Percentiles rank a stretch among this genome's conserved stretches.
Evolutionary conservation across 805 yeast species (phyloP).

Genomic region (Saturnispora gosingensis): DNA sequence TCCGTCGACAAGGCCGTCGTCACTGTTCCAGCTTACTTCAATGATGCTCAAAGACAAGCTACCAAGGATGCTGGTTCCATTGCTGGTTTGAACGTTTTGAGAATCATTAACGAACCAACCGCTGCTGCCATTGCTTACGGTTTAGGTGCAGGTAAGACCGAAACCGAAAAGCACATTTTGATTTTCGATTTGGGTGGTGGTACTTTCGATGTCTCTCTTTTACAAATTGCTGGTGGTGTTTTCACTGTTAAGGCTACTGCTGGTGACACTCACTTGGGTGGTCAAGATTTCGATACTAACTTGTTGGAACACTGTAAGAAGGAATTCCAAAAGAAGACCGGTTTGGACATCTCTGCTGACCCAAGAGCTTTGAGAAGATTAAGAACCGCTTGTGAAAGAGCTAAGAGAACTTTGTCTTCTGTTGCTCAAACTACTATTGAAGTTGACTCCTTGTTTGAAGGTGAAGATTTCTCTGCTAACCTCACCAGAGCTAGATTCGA

Average conservation of each 20-base stretch:
- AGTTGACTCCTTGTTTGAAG: constrained; percentile 90
- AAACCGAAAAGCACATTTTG: constrained; percentile 77
- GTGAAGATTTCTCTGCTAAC: constrained; percentile 90
- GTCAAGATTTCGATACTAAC: constrained; percentile 98
- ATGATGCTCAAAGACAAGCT: constrained; percentile 75
- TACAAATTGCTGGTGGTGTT: constrained; percentile 91
- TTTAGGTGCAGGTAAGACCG: constrained; percentile 81
- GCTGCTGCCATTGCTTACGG: constrained; percentile 99
- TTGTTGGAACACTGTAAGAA: constrained; percentile 85
- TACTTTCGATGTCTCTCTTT: constrained; percentile 93
- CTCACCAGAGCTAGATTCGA: constrained; percentile 98
- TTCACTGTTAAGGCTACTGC: constrained; percentile 97
- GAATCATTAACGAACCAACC: constrained; percentile 77
- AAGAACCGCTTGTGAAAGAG: constrained; percentile 98
- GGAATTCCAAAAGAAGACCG: constrained; percentile 89
- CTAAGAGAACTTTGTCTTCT: constrained; percentile 96
- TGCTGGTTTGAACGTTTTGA: constrained; percentile 68
- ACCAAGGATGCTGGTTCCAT: constrained; percentile 78
- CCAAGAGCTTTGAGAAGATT: constrained; percentile 96
- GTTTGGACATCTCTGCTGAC: constrained; percentile 80
- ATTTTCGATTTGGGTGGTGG: constrained; percentile 98
- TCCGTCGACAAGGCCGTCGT: constrained; percentile 67
- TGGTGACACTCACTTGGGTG: constrained; percentile 99
- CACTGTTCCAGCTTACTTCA: constrained; percentile 74
- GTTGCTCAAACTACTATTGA: constrained; percentile 94